Evolutionary conservation across 352 stramenopile species (phyloP).

Genomic region (Pilasporangium apinafurcum): DNA sequence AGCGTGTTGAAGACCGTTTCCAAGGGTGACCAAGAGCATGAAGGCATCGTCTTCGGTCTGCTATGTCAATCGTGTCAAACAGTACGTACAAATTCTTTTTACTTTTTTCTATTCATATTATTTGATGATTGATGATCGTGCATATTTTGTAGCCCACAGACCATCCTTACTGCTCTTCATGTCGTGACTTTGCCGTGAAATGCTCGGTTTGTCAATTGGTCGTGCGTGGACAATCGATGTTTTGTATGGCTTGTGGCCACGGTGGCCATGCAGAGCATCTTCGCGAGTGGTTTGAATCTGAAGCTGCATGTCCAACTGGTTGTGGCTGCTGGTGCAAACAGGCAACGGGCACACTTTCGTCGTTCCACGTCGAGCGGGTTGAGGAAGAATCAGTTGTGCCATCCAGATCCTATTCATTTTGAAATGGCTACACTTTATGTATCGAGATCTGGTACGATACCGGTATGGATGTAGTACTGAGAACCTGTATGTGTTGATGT

Average conservation of each 20-base stretch:
- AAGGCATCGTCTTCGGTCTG: slow-evolving; percentile 55
- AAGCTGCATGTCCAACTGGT: slow-evolving; percentile 71
- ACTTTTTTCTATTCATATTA: neutral
- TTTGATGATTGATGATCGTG: slow-evolving; percentile 1
- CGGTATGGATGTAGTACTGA: slow-evolving; percentile 1
- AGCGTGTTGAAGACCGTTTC: slow-evolving; percentile 68
- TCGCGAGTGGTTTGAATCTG: slow-evolving; percentile 69
- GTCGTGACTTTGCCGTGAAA: slow-evolving; percentile 68
- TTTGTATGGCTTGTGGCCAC: slow-evolving; percentile 81
- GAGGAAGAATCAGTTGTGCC: slow-evolving; percentile 19
- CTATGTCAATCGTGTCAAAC: slow-evolving; percentile 57
- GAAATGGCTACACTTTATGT: slow-evolving; percentile 3
- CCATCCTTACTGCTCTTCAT: slow-evolving; percentile 51
- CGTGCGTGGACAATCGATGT: slow-evolving; percentile 81
- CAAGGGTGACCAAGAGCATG: slow-evolving; percentile 16
- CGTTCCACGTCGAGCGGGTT: slow-evolving; percentile 18
- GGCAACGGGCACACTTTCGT: slow-evolving; percentile 37
- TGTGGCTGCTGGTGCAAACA: slow-evolving; percentile 86
- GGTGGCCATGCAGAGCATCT: slow-evolving; percentile 69
- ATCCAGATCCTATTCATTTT: slow-evolving; percentile 73
- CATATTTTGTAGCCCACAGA: slow-evolving; percentile 33
- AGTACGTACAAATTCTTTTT: slow-evolving; percentile 19
- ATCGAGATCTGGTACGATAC: neutral
- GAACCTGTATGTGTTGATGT: neutral
- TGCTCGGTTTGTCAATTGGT: slow-evolving; percentile 81